phyloP scores from a whole-genome alignment of 176 grass and related monocot genomes.

The Cenchrus fungigraminus region DNA sequence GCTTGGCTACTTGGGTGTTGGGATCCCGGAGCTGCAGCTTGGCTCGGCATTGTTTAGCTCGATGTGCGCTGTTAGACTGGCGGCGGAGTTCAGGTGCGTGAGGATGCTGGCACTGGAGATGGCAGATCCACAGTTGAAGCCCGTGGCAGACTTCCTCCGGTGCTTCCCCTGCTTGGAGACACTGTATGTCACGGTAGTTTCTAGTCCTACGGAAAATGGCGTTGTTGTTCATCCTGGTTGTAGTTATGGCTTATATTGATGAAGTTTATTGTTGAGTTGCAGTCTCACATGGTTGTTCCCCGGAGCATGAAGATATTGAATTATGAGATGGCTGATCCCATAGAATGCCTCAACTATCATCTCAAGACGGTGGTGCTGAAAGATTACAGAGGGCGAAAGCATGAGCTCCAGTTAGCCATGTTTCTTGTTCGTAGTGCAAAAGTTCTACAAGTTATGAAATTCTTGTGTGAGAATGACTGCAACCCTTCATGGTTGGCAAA shows the following conservation, averaged over 20 bases:
- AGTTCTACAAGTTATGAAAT: constrained; percentile 42
- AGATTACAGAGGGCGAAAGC: constrained; percentile 38
- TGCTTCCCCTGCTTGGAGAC: constrained; percentile 47
- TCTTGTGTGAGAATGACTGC: constrained; percentile 44
- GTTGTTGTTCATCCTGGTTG: not conserved
- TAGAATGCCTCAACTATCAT: constrained; percentile 42
- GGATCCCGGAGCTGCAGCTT: constrained; percentile 45
- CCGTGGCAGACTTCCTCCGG: constrained; percentile 31
- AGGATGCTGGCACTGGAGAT: constrained; percentile 40
- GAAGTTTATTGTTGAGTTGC: constrained; percentile 1
- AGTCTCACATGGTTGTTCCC: constrained; percentile 40
- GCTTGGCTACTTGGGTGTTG: constrained; percentile 39
- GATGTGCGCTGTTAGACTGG: constrained; percentile 33
- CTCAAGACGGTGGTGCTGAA: constrained; percentile 46
- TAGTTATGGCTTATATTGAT: not conserved
- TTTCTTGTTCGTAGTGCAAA: constrained; percentile 47
- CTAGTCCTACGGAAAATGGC: not conserved
- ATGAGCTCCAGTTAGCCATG: constrained; percentile 36
- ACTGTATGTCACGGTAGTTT: constrained; percentile 46
- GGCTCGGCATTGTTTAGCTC: constrained; percentile 34
- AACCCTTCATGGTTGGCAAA: constrained; percentile 13
- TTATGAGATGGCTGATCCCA: not conserved
- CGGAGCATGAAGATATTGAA: constrained; percentile 6
- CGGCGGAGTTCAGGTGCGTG: not conserved
- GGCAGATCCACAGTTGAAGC: constrained; percentile 34